phyloP scores from a whole-genome alignment of 345 rosid genomes.

The Lepidium africanum region DNA sequence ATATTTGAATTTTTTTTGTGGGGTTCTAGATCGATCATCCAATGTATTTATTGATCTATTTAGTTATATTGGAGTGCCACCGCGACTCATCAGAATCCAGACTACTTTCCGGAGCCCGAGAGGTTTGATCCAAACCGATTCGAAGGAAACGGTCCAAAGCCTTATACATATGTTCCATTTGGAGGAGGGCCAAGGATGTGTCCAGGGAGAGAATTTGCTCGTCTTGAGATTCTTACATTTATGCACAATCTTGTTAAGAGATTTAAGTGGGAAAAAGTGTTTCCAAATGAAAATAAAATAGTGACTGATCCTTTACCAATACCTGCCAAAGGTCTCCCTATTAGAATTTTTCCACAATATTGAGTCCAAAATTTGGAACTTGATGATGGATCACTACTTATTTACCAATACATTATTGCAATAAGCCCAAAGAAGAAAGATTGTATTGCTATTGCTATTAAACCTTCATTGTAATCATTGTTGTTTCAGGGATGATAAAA shows the following conservation, averaged over 20 bases:
- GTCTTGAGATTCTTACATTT: conserved; percentile 40
- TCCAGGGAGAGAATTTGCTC: conserved; percentile 44
- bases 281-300: conserved; percentile 28
- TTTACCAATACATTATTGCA: not conserved
- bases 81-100: conserved; percentile 31
- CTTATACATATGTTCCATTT: conserved; percentile 41
- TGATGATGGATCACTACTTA: not conserved
- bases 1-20: too few relatives aligned
- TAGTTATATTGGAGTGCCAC: conserved; percentile 43
- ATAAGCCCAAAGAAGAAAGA: not conserved
- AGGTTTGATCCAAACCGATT: conserved; percentile 40
- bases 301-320: conserved; percentile 39
- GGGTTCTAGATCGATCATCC: too few relatives aligned
- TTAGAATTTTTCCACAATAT: conserved; percentile 26
- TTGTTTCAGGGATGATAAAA: not conserved
- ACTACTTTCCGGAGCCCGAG: conserved; percentile 37
- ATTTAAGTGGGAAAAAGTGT: conserved; percentile 37
- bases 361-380: not conserved
- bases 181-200: conserved; percentile 54
- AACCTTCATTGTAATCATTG: not conserved
- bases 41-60: too few relatives aligned
- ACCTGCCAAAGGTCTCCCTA: conserved; percentile 36
- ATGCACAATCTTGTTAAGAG: conserved; percentile 38
- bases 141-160: conserved; percentile 37
- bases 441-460: not conserved